These are phyloP conservation scores for Phytophthora nicotianae DNA, from an alignment of 352 stramenopile species.

Conservation along the genomic window DNA sequence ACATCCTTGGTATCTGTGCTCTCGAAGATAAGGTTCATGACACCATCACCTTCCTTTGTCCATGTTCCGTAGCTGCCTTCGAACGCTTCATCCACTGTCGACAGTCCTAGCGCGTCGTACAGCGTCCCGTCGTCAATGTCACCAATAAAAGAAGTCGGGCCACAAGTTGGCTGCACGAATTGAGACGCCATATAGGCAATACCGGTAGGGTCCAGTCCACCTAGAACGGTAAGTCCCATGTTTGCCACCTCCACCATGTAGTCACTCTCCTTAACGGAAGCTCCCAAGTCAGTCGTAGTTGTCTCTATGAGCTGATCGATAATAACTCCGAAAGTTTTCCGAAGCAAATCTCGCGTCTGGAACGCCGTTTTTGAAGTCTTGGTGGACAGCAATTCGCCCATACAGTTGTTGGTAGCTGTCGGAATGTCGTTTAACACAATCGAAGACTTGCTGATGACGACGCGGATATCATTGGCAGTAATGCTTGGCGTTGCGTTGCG, in stretches of 20 bases:
- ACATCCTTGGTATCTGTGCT: constrained; percentile 22
- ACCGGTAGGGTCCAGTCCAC: constrained; percentile 21
- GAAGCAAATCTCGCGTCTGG: constrained; percentile 18
- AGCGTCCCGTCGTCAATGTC: background rate
- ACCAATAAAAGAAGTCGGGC: background rate
- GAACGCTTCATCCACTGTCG: constrained; percentile 20
- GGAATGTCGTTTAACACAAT: constrained; percentile 20
- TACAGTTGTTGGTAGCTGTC: constrained; percentile 21
- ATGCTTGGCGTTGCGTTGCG: constrained; percentile 17
- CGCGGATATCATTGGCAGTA: constrained; percentile 18
- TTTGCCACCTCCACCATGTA: constrained; percentile 39
- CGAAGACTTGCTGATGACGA: constrained; percentile 8
- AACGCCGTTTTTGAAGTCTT: constrained; percentile 13
- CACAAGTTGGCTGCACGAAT: background rate
- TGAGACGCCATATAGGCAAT: background rate
- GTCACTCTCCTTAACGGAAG: constrained; percentile 4
- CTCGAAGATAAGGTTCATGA: constrained; percentile 19
- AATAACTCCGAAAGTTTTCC: constrained; percentile 21
- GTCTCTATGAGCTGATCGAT: constrained; percentile 17
- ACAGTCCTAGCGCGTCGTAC: background rate
- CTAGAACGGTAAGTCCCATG: constrained; percentile 31
- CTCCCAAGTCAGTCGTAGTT: constrained; percentile 5
- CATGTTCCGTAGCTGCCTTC: constrained; percentile 28
- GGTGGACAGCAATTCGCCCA: constrained; percentile 12
- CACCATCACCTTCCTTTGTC: constrained; percentile 27